Conservation (phyloP, 2,329 filamentous ascomycete genomes). For the Aureobasidium melanogenum region DNA sequence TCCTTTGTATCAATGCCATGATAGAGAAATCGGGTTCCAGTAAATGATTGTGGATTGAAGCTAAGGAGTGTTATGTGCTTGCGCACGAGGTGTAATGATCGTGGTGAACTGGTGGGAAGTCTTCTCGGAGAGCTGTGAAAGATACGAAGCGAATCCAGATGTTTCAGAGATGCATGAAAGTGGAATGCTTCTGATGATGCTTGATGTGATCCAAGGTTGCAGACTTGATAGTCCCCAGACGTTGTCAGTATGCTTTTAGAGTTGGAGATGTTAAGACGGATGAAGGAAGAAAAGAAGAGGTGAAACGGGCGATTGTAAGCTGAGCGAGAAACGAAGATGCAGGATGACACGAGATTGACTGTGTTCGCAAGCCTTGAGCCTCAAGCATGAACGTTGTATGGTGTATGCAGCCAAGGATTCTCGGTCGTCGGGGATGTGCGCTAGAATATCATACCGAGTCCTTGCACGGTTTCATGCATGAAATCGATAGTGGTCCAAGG, state of each 20-base stretch:
- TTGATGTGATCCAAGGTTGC: background rate
- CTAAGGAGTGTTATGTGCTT: background rate
- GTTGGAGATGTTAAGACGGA: background rate
- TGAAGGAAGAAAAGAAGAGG: background rate
- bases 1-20: background rate
- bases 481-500: slow-evolving; percentile 7
- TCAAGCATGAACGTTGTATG: slow-evolving; percentile 11
- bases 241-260: background rate
- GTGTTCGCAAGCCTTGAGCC: slow-evolving; percentile 1
- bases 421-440: slow-evolving; percentile 8
- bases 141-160: background rate
- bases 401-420: slow-evolving; percentile 10
- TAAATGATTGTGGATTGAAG: background rate
- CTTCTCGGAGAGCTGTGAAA: background rate
- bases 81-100: background rate
- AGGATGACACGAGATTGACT: slow-evolving; percentile 8
- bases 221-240: background rate
- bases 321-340: slow-evolving; percentile 3
- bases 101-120: background rate
- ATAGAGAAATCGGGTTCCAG: background rate
- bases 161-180: background rate
- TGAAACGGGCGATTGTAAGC: slow-evolving; percentile 7
- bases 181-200: background rate
- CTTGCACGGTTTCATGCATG: slow-evolving; percentile 11
- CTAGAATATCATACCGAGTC: slow-evolving; percentile 10